Evolutionary conservation across 495 filamentous ascomycete species (phyloP).

Genomic region (Parathielavia appendiculata): DNA sequence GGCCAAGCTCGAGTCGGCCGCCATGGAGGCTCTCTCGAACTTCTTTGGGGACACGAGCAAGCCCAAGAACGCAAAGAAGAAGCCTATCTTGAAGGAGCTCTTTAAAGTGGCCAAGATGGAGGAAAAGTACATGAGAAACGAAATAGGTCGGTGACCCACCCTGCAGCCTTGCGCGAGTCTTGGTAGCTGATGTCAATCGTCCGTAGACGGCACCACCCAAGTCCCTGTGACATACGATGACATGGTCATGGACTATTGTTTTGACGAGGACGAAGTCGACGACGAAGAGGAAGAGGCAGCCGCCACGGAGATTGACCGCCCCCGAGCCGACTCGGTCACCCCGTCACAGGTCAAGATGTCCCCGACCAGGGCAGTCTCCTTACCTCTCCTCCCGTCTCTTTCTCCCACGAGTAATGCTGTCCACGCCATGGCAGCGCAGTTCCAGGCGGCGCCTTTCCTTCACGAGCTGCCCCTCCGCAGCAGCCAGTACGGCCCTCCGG

Average conservation of each 20-base stretch:
- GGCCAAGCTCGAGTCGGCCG: slow-evolving; percentile 42
- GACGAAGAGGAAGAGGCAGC: slow-evolving; percentile 18
- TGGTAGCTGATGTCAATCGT: not conserved
- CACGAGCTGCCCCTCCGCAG: slow-evolving; percentile 30
- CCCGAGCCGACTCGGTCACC: not conserved
- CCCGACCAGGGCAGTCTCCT: slow-evolving; percentile 22
- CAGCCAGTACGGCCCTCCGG: slow-evolving; percentile 20
- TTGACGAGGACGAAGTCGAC: slow-evolving; percentile 33
- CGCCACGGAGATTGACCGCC: not conserved
- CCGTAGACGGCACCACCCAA: slow-evolving; percentile 38
- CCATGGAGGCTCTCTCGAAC: slow-evolving; percentile 41
- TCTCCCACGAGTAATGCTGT: slow-evolving; percentile 19
- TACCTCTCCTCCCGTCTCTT: slow-evolving; percentile 25
- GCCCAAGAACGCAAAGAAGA: slow-evolving; percentile 40
- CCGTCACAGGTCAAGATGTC: slow-evolving; percentile 21
- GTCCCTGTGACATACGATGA: slow-evolving; percentile 39
- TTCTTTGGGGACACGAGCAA: slow-evolving; percentile 44
- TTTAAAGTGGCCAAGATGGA: slow-evolving; percentile 62
- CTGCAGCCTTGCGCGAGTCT: not conserved
- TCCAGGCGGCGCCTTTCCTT: slow-evolving; percentile 28
- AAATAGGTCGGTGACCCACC: slow-evolving; percentile 50
- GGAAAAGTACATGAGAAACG: slow-evolving; percentile 54
- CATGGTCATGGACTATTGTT: slow-evolving; percentile 27
- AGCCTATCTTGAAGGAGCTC: slow-evolving; percentile 54
- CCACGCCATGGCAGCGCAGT: slow-evolving; percentile 30